Conservation (phyloP, 2,329 filamentous ascomycete genomes). For the Apiospora phragmitis region DNA sequence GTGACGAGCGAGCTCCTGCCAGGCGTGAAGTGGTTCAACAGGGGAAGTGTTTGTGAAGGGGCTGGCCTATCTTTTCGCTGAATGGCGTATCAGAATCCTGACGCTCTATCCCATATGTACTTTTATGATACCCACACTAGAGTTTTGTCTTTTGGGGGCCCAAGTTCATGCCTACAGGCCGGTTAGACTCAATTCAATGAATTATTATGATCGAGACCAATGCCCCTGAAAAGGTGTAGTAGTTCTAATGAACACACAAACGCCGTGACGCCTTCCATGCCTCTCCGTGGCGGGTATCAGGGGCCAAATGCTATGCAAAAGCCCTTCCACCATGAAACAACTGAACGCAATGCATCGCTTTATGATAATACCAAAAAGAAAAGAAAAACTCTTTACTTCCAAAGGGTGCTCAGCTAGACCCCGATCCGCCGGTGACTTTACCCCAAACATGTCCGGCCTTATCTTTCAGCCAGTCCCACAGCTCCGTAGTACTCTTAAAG, state of each 20-base stretch:
- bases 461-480: constrained; percentile 9
- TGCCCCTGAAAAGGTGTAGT: not conserved
- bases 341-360: not conserved
- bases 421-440: not conserved
- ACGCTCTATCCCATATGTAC: not conserved
- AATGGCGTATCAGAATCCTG: not conserved
- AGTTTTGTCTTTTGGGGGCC: not conserved
- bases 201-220: not conserved
- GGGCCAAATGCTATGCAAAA: not conserved
- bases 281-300: not conserved
- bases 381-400: not conserved
- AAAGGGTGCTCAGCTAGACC: not conserved
- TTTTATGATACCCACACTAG: not conserved
- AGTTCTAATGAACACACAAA: not conserved
- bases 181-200: not conserved
- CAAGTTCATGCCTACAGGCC: not conserved
- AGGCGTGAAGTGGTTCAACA: constrained; percentile 48
- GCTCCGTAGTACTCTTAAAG: constrained; percentile 5
- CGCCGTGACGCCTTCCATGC: not conserved
- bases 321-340: not conserved
- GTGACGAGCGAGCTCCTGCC: constrained; percentile 54
- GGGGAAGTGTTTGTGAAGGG: constrained; percentile 51
- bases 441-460: not conserved
- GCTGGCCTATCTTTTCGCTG: constrained; percentile 31
- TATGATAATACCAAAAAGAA: not conserved